These are phyloP conservation scores for Cymbidium sinense DNA, from an alignment of 106 monocot genomes.

Conservation along the genomic window DNA sequence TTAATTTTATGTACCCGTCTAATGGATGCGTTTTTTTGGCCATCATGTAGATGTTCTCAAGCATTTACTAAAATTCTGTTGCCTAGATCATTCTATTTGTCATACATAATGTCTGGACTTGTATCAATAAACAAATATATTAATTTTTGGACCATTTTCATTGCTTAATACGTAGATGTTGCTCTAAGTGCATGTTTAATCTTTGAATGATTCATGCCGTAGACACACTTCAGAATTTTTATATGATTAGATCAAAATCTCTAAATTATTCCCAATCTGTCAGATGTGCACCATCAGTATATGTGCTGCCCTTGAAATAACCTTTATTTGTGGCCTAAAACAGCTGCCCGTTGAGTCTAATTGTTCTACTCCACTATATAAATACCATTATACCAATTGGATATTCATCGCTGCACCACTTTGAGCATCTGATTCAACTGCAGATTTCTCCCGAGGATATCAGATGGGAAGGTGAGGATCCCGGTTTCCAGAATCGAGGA, in stretches of 20 bases:
- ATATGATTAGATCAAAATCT: too few species aligned
- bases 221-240: too few species aligned
- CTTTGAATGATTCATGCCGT: background rate
- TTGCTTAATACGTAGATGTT: background rate
- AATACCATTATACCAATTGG: background rate
- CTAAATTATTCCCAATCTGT: too few species aligned
- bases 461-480: slow-evolving; percentile 63
- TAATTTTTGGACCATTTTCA: background rate
- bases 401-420: background rate
- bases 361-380: background rate
- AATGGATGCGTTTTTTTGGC: too few species aligned
- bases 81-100: background rate
- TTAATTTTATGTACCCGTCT: background rate
- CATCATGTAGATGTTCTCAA: background rate
- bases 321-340: background rate
- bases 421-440: background rate
- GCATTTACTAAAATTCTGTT: too few species aligned
- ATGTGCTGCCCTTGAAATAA: too few species aligned
- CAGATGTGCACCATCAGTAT: too few species aligned
- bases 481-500: slow-evolving; percentile 16
- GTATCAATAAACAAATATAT: background rate
- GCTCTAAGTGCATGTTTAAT: background rate
- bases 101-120: background rate
- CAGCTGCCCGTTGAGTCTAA: background rate
- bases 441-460: slow-evolving; percentile 77